A percentile compares a stretch with the other conserved stretches of the same genome.
Evolutionary conservation across 2,329 filamentous ascomycete genomes (phyloP).

Genomic region (Phaeoacremonium minimum): DNA sequence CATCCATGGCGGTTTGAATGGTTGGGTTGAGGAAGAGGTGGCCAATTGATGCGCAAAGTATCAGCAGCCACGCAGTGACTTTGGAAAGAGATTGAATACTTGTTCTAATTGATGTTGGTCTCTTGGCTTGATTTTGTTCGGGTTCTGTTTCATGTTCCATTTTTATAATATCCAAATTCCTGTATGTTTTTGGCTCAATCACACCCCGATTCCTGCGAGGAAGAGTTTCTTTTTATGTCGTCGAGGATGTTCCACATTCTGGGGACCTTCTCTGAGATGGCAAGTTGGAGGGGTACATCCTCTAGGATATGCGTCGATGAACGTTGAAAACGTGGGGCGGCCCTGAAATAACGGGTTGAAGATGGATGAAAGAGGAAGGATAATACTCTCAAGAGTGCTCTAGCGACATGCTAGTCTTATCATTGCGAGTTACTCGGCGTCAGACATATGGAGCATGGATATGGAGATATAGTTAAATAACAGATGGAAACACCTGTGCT

Average conservation of each 20-base stretch:
- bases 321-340: neutral
- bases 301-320: neutral
- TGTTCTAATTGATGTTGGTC: conserved; percentile 15
- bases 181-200: neutral
- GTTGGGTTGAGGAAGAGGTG: conserved; percentile 65
- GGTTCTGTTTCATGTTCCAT: neutral
- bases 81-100: conserved; percentile 13
- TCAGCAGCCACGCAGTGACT: conserved; percentile 11
- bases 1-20: conserved; percentile 60
- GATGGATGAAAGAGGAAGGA: no score
- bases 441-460: neutral
- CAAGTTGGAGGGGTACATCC: neutral
- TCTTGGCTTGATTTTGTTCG: conserved; percentile 11
- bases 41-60: conserved; percentile 51
- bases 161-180: neutral
- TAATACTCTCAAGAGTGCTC: no score
- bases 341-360: no score
- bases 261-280: neutral
- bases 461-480: neutral
- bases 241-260: no score
- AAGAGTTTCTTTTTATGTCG: no score
- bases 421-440: neutral
- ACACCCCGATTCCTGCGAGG: neutral
- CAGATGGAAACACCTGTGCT: neutral
- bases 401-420: no score